Conservation (phyloP, 192 early-diverging fungal species). For the Rhizophlyctis rosea region DNA sequence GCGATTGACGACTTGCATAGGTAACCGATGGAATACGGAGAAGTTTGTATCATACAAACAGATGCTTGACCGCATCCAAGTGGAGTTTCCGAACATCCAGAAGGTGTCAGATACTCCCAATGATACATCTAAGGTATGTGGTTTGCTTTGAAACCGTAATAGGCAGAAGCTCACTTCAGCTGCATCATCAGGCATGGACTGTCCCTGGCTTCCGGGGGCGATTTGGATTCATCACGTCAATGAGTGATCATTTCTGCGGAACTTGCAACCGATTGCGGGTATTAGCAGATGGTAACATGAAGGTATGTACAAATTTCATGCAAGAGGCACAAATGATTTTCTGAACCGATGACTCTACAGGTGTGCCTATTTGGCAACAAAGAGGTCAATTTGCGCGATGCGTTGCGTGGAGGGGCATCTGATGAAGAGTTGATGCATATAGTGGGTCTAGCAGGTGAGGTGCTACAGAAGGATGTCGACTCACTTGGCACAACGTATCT, state of each 20-base stretch:
- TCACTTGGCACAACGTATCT: conserved; percentile 1
- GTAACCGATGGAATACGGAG: conserved; percentile 80
- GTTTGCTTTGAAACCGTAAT: background rate
- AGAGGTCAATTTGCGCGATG: conserved; percentile 81
- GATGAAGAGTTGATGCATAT: conserved; percentile 69
- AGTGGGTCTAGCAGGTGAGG: conserved; percentile 68
- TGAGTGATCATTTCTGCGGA: conserved; percentile 96
- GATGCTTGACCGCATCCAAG: conserved; percentile 58
- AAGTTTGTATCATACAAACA: conserved; percentile 85
- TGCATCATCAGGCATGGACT: conserved; percentile 49
- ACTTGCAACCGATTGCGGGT: conserved; percentile 92
- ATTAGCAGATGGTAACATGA: conserved; percentile 92
- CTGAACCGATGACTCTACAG: too few species aligned
- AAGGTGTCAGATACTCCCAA: conserved; percentile 70
- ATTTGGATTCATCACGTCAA: conserved; percentile 96
- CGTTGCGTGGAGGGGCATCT: conserved; percentile 60
- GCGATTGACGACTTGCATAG: conserved; percentile 29
- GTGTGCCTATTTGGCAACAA: conserved; percentile 90
- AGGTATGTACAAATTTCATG: conserved; percentile 58
- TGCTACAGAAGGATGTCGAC: background rate
- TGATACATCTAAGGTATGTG: conserved; percentile 77
- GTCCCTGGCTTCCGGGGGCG: conserved; percentile 80
- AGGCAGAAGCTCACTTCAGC: background rate
- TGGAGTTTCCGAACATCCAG: conserved; percentile 56
- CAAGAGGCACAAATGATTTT: background rate